Percentiles rank a stretch among this genome's conserved stretches.
These are phyloP conservation scores for Paralagenidium karlingii DNA, from an alignment of 352 stramenopile species.

Conservation along the genomic window DNA sequence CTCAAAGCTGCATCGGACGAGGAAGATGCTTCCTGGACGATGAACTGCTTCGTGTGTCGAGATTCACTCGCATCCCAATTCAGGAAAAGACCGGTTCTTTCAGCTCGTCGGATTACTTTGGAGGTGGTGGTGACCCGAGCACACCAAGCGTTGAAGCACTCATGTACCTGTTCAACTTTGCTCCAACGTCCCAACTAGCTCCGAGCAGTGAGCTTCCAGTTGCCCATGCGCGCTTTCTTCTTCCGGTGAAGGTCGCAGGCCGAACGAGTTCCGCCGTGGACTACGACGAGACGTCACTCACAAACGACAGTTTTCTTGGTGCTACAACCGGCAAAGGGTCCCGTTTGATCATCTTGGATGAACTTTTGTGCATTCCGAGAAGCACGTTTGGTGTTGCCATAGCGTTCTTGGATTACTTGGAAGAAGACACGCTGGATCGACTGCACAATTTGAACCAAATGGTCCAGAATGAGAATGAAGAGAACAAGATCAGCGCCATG, in stretches of 20 bases:
- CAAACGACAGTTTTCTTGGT: background rate
- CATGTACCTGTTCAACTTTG: background rate
- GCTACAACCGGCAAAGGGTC: too few species aligned
- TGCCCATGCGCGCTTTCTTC: background rate
- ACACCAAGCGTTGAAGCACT: background rate
- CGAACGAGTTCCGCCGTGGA: background rate
- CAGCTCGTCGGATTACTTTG: background rate
- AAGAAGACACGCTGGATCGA: constrained; percentile 42
- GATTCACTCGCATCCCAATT: too few species aligned
- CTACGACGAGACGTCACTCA: background rate
- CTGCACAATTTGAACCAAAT: constrained; percentile 31
- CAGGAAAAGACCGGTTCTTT: background rate
- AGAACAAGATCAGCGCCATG: constrained; percentile 17
- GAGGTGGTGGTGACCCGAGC: background rate
- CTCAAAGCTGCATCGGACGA: constrained; percentile 30
- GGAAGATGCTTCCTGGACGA: constrained; percentile 4
- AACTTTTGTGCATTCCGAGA: constrained; percentile 59
- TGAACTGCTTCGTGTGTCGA: background rate
- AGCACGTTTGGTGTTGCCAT: constrained; percentile 63
- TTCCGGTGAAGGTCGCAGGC: too few species aligned
- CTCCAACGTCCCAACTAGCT: background rate
- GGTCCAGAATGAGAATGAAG: constrained; percentile 6
- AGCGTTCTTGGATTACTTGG: constrained; percentile 61
- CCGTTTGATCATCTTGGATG: constrained; percentile 18
- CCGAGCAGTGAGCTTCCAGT: background rate